These are phyloP conservation scores for Neoarthrinium moseri DNA, from an alignment of 2,329 filamentous ascomycete genomes.

Conservation along the genomic window DNA sequence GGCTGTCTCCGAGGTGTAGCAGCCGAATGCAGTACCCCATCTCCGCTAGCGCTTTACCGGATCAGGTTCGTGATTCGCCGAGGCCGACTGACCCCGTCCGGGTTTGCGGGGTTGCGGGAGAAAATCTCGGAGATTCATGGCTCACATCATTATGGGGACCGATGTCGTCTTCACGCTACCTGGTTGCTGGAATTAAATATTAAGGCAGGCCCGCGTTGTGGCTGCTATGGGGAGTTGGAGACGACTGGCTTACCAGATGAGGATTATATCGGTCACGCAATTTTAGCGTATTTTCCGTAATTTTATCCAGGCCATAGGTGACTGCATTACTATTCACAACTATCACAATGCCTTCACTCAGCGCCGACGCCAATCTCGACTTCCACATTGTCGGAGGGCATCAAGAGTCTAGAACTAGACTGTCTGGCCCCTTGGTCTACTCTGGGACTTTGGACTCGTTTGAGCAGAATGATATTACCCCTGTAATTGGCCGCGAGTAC, in stretches of 20 bases:
- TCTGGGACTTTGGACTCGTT: slow-evolving; percentile 39
- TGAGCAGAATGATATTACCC: slow-evolving; percentile 32
- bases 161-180: slow-evolving; percentile 11
- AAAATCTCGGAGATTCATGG: slow-evolving; percentile 13
- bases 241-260: slow-evolving; percentile 9
- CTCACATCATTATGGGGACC: slow-evolving; percentile 12
- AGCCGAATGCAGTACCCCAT: slow-evolving; percentile 3
- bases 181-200: background rate
- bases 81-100: slow-evolving; percentile 1
- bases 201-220: slow-evolving; percentile 1
- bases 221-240: background rate
- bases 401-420: slow-evolving; percentile 18
- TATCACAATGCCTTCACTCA: slow-evolving; percentile 34
- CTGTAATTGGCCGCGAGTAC: slow-evolving; percentile 32
- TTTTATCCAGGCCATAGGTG: background rate
- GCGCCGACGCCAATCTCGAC: slow-evolving; percentile 13
- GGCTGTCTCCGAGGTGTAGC: background rate
- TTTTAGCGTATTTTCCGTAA: slow-evolving; percentile 5
- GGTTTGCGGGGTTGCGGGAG: slow-evolving; percentile 12
- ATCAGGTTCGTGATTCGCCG: slow-evolving; percentile 7
- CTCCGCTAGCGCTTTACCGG: slow-evolving; percentile 9
- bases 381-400: slow-evolving; percentile 24
- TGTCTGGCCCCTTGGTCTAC: slow-evolving; percentile 34
- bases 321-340: background rate
- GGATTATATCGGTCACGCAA: slow-evolving; percentile 8